Conservation (phyloP, 345 rosid species). For the Gossypium rotundifolium region DNA sequence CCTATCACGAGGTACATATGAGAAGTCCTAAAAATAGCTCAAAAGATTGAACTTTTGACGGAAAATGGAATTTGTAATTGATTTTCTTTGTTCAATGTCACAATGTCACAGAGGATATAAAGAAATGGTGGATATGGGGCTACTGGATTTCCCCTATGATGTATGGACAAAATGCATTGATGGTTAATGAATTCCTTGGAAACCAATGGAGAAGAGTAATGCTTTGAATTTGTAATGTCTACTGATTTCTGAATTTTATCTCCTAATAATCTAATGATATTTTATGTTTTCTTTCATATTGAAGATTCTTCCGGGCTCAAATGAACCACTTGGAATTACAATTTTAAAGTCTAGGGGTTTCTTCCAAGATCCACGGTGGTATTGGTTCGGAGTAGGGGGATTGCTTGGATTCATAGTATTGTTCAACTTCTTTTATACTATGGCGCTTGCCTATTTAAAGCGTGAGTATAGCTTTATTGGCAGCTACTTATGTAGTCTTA, state of each 20-base stretch:
- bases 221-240: slow-evolving; percentile 12
- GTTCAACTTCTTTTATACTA: slow-evolving; percentile 37
- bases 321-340: slow-evolving; percentile 35
- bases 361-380: slow-evolving; percentile 44
- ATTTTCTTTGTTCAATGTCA: neutral
- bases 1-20: slow-evolving; percentile 41
- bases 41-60: neutral
- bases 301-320: slow-evolving; percentile 22
- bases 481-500: slow-evolving; percentile 9
- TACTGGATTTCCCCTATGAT: slow-evolving; percentile 77
- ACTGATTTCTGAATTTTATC: neutral
- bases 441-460: slow-evolving; percentile 49
- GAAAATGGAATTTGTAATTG: neutral
- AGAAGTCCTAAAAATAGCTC: neutral
- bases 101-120: slow-evolving; percentile 46
- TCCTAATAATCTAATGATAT: neutral
- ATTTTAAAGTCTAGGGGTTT: slow-evolving; percentile 40
- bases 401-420: slow-evolving; percentile 43
- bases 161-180: slow-evolving; percentile 73
- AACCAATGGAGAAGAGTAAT: slow-evolving; percentile 56
- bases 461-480: slow-evolving; percentile 35
- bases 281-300: neutral
- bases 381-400: slow-evolving; percentile 69
- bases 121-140: slow-evolving; percentile 92
- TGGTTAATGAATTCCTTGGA: slow-evolving; percentile 66